Evolutionary conservation across 2,329 filamentous ascomycete species (phyloP), one percentile per base, ranked within the genome.

Genomic region (Colletotrichum lindemuthianum): DNA sequence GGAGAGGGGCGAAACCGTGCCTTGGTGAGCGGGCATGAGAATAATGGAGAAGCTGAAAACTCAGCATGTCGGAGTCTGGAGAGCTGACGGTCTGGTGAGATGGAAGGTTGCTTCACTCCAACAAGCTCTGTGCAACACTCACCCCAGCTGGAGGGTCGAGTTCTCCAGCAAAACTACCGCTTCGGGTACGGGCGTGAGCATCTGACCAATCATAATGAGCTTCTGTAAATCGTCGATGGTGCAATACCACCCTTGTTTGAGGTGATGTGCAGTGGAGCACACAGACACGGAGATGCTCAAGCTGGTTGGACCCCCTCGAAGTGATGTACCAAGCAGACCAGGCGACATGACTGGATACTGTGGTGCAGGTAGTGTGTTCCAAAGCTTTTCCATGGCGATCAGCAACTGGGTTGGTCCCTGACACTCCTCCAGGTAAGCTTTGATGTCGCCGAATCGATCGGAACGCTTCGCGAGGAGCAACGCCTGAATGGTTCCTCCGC

Each of bases 171-270:
- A 54, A 24, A 65, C 51, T 65, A 43, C 61, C 58, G 51, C 57
- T 61, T 61, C 39, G 12, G 41, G 61, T 24, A 13, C 16, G 41
- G 33, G 12, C 12, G 16, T 51, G 41, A 11, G n/a, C 24, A 60
- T 41, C 47, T 43, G 50, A 7, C 65, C 65, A 67, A 61, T 67
- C 49, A 16, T 7, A 8, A 58, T 66, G 37, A 67, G 65, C 65
- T 67, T 66, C 58, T 34, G 61, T 57, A 66, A 66, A 56, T 49
- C 50, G 40, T 53, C 61, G 65, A 67, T 67, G 65, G 65, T 66
- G 65, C 65, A 65, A 67, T 67, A 59, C 40, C 33, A 65, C 41
- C 65, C 61, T 60, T 47, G 61, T 55, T 65, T 67, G 65, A 67
- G 54, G 65, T 56, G 55, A 67, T 67, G 47, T 16, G 39, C 24